phyloP scores from a whole-genome alignment of 805 yeast species.

The Starmera quercuum region DNA sequence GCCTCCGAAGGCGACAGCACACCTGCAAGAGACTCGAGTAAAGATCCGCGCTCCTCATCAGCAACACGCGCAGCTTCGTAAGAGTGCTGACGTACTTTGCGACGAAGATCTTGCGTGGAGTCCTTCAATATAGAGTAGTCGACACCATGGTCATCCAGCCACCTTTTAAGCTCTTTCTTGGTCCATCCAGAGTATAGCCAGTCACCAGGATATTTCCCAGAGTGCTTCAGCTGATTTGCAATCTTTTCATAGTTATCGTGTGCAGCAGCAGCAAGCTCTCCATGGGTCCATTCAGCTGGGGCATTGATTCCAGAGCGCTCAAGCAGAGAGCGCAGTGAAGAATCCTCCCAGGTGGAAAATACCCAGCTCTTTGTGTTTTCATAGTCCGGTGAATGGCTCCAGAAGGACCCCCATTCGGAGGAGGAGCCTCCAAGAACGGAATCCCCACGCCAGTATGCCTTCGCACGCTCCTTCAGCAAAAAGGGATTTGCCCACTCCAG shows the following conservation, averaged over 20 bases:
- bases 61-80: conserved; percentile 32
- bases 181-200: conserved; percentile 51
- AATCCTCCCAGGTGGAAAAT: conserved; percentile 38
- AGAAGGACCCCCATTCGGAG: too few relatives aligned
- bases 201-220: conserved; percentile 42
- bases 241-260: conserved; percentile 33
- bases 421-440: too few relatives aligned
- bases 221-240: conserved; percentile 25
- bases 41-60: conserved; percentile 28
- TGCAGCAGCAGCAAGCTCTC: conserved; percentile 34
- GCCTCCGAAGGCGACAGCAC: conserved; percentile 26
- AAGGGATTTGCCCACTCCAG: too few relatives aligned
- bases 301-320: conserved; percentile 23
- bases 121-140: conserved; percentile 27
- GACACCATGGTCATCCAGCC: conserved; percentile 41
- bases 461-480: too few relatives aligned
- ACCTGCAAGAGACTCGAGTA: conserved; percentile 34
- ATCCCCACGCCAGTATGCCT: too few relatives aligned
- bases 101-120: conserved; percentile 37
- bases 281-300: conserved; percentile 22
- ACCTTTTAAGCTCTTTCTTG: conserved; percentile 35
- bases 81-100: conserved; percentile 37
- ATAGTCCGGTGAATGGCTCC: too few relatives aligned
- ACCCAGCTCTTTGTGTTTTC: conserved; percentile 32
- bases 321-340: conserved; percentile 25